Evolutionary conservation across 1,139 yeast genomes (phyloP), one percentile per base, ranked within the genome.

Genomic region (Wickerhamomyces sp.): DNA sequence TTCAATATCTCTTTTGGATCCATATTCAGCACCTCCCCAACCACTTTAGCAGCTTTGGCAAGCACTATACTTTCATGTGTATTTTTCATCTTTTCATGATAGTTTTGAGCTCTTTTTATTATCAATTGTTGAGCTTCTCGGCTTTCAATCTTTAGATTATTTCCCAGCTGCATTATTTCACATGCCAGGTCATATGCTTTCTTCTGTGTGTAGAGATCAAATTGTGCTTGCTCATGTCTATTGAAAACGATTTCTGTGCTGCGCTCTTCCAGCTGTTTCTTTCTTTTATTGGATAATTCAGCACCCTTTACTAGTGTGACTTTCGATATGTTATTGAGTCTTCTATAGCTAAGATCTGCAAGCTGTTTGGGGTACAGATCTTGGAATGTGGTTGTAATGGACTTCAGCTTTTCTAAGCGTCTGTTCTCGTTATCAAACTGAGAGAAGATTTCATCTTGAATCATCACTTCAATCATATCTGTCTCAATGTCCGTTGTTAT

Each of bases 211-310:
- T 14, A 24, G 8, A 24, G 17, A 24, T 24, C 17, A 6, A 24
- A 24, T 24, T 24, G 26, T 6, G 26, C 26, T 12, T 24, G 16
- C 12, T 24, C 26, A 24, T 24, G 17, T 24, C 26, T 24, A 24
- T 24, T 24, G 26, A 24, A 15, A 15, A 24, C 26, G 5, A 24
- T 13, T 15, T n/a, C 26, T 7, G 17, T 14, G 7, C n/a, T 15
- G 7, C 15, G 26, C n/a, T 24, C 26, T 13, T n/a, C 17, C 15
- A 14, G 6, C 6, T 24, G 26, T 13, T 14, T 14, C 7, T 14
- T 13, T 14, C 26, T 24, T 15, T 14, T 24, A 6, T 24, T 17
- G 6, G 12, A 24, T 6, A 24, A n/a, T 5, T 14, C 17, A 15
- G 17, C 6, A 14, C 26, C 26, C 15, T 24, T 24, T 7, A 5